Evolutionary conservation across 2,329 filamentous ascomycete species (phyloP), one percentile per base, ranked within the genome.

Genomic region (Bertia moriformis): DNA sequence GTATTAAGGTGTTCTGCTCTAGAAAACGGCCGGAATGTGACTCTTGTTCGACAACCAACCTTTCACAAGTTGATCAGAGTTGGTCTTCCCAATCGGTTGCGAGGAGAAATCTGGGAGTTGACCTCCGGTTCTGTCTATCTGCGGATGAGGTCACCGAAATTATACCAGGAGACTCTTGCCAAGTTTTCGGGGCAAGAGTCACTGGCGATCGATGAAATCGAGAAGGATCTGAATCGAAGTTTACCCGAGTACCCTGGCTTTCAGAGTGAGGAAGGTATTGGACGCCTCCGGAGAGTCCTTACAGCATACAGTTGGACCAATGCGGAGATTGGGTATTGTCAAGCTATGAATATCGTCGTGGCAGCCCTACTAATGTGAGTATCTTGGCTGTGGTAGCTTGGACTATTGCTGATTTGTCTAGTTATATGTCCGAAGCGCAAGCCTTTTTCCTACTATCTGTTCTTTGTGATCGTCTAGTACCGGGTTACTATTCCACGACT

Each of bases 271-370:
- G 88, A 95, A 51, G 91, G 91, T 14, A 98, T 98, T 46, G 85
- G 80, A 35, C 74, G 91, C 15, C 66, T 98, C 44, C 78, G 91
- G 43, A 74, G 89, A 42, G 91, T 98, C 27, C 68, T 98, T 40
- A 96, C 89, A 2, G 91, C 91, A 3, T 98, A 98, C 63, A 95
- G 88, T 61, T 98, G 91, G 91, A 84, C 81, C 38, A 91, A 98
- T 51, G 73, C 84, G 39, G 87, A 95, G 47, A 88, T 98, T 40
- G 91, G 91, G 47, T 98, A 98, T 60, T 98, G 91, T 58, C 91
- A 98, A 61, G 91, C 91, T 44, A 98, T 98, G 91, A 98, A 98
- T 58, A 98, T 98, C 49, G 91, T 98, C 22, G 89, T 95, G 40
- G 91, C 91, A 14, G 91, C 91, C n/a, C 65, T 98, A 42, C 71